Percentiles rank a stretch among this genome's conserved stretches.
These are phyloP conservation scores for Komagataella pastoris DNA, from an alignment of 805 yeast species.

Conservation along the genomic window DNA sequence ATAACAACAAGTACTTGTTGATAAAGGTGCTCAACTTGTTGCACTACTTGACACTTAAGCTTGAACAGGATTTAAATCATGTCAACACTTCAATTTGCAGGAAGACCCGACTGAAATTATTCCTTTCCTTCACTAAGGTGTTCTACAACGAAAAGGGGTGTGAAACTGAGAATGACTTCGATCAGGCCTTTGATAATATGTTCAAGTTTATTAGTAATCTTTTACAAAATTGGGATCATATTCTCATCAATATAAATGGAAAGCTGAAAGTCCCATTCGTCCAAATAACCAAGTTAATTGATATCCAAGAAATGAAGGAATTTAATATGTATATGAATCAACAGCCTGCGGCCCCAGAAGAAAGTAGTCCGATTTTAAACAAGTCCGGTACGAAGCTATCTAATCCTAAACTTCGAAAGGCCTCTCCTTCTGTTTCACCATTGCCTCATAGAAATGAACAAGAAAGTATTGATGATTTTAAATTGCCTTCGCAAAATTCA, in stretches of 20 bases:
- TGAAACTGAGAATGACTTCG: constrained; percentile 6
- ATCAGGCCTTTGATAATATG: constrained; percentile 9
- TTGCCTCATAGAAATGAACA: not conserved
- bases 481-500: not conserved
- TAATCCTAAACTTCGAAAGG: not conserved
- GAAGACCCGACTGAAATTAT: constrained; percentile 17
- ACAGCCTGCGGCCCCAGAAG: not conserved
- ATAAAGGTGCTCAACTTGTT: constrained; percentile 27
- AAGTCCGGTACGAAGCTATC: not conserved
- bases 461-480: not conserved
- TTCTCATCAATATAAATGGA: constrained; percentile 1
- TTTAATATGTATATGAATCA: not conserved
- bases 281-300: constrained; percentile 1
- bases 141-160: constrained; percentile 2
- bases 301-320: not conserved
- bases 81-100: not conserved
- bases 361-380: not conserved
- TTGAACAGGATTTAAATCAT: constrained; percentile 13
- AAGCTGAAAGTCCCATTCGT: constrained; percentile 10
- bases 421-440: not conserved
- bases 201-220: constrained; percentile 13
- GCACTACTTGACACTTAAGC: constrained; percentile 9
- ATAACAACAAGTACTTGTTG: constrained; percentile 24
- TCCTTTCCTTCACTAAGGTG: constrained; percentile 17
- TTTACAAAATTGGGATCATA: constrained; percentile 9